Evolutionary conservation across 495 filamentous ascomycete genomes (phyloP).

Genomic region (Penicillium pulvis): DNA sequence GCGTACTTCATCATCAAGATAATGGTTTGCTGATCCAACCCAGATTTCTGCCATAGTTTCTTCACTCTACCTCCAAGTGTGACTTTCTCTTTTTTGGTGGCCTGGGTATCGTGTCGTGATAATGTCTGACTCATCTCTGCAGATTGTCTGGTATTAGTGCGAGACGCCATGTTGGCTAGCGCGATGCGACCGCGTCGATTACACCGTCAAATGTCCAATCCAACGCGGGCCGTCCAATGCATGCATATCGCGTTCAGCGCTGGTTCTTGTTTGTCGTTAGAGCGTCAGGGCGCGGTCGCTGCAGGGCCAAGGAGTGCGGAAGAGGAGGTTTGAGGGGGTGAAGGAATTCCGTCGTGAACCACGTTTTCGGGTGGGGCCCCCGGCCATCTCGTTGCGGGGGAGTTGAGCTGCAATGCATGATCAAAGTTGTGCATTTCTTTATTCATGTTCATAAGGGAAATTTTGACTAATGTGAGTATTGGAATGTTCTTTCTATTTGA

Average conservation of each 20-base stretch:
- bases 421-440: not conserved
- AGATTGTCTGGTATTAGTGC: slow-evolving; percentile 17
- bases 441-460: not conserved
- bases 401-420: too few relatives aligned
- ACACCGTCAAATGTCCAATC: not conserved
- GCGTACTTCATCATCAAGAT: slow-evolving; percentile 67
- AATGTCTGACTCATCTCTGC: slow-evolving; percentile 12
- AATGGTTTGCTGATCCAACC: slow-evolving; percentile 56
- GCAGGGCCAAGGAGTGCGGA: not conserved
- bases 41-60: slow-evolving; percentile 52
- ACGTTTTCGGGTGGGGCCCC: not conserved
- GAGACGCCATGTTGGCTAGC: slow-evolving; percentile 22
- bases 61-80: slow-evolving; percentile 21
- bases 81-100: slow-evolving; percentile 16
- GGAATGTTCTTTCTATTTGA: too few relatives aligned
- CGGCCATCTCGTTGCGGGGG: not conserved
- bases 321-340: not conserved
- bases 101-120: slow-evolving; percentile 20
- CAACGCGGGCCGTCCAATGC: not conserved
- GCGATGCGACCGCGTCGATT: slow-evolving; percentile 2
- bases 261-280: not conserved
- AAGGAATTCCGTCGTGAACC: not conserved
- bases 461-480: too few relatives aligned
- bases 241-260: not conserved
- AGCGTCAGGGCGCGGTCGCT: not conserved